Evolutionary conservation across 1,284 basidiomycete species (phyloP), one percentile per base, ranked within the genome.

Genomic region (Pyrrhoderma lamaoense): DNA sequence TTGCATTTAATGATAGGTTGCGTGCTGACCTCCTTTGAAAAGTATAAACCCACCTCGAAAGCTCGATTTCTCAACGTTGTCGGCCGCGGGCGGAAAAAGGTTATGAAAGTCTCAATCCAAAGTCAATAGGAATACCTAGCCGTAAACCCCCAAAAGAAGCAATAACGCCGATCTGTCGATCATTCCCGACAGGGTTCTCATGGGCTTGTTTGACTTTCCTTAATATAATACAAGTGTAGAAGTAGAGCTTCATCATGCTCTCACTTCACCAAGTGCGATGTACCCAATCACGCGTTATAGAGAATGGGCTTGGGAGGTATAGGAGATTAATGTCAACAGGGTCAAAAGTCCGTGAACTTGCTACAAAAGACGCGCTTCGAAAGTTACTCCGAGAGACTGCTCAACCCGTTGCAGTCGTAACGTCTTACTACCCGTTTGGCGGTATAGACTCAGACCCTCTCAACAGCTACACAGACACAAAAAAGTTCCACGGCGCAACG

Each of bases 401-500:
- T 0, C 80, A 82, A 59, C 72, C 79, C 16, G 80, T 82, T n/a
- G 77, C 76, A 14, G 76, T 82, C 42, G 70, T 80, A 52, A 80
- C 80, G 18, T 71, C 77, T 0, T 61, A 69, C 55, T 69, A 75
- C 69, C 70, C 23, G 3, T 27, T 23, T 38, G 51, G 47, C 25
- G 48, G 47, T 18, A 27, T 49, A 36, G 52, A 56, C 39, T 44
- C 46, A 35, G 50, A 42, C 21, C 9, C 14, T 42, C 8, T 5
- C 38, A 7, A 40, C 16, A 7, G 16, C 38, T 16, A n/a, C 16
- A 37, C 51, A 52, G 11, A 11, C 11, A 31, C 27, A 5, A 31
- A 31, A 43, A 59, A 56, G 3, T 84, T 73, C 59, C 92, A 95
- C 65, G 93, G 93, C 56, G 90, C 91, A 38, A 95, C 93, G 0